Base-by-base conservation (phyloP, 2,329 filamentous ascomycete genomes). In the Dactylellina leptospora region DNA sequence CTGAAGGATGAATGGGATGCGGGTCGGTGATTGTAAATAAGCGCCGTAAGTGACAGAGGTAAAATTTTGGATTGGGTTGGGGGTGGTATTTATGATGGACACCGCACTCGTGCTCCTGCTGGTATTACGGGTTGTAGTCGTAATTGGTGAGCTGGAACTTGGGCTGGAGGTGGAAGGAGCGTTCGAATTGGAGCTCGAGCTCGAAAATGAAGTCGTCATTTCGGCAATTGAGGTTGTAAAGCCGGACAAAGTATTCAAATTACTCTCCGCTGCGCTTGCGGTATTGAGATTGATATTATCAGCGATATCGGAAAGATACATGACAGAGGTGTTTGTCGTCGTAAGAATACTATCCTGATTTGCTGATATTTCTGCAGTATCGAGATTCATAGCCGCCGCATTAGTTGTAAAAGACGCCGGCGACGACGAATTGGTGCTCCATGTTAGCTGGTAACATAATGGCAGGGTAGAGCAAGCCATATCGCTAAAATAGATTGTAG, bases 1-100 rank as follows among this genome's bases (percentile, higher is more conserved):
- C 16, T 70, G 20, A 18, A 70, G 64, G 11, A 61, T 16, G 28
- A 70, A 70, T 9, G 38, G 27, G 0, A n/a, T n/a, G n/a, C n/a
- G n/a, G n/a, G n/a, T n/a, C n/a, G n/a, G n/a, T n/a, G n/a, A n/a
- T n/a, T n/a, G n/a, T n/a, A n/a, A n/a, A n/a, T n/a, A n/a, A n/a
- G n/a, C n/a, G n/a, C n/a, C n/a, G n/a, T n/a, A n/a, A n/a, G n/a
- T n/a, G n/a, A n/a, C n/a, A n/a, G n/a, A n/a, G n/a, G n/a, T n/a
- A n/a, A n/a, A n/a, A n/a, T n/a, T n/a, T n/a, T n/a, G n/a, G n/a
- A 9, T 48, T 48, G 30, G 13, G 6, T 6, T 33, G 30, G 30
- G 6, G 6, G 30, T 33, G 6, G 30, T 33, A 33, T 33, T 6
- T 33, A 13, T 6, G 13, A 13, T 33, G 30, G 13, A 6, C 6